Conservation (phyloP, 148 eudicot species). For the Selenicereus undatus region DNA sequence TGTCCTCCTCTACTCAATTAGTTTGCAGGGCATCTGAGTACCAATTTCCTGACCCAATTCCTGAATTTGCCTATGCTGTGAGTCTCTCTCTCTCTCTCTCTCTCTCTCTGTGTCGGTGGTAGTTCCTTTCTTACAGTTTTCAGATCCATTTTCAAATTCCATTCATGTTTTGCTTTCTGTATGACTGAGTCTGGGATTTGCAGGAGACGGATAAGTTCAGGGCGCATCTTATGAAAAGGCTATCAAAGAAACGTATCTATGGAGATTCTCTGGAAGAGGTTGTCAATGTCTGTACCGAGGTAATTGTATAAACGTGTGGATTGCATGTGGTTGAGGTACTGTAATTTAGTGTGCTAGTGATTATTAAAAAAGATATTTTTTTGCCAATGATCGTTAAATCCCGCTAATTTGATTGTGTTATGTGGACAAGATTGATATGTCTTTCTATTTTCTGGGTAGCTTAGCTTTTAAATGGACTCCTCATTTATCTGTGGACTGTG, state of each 20-base stretch:
- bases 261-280: conserved; percentile 76
- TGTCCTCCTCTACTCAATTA: conserved; percentile 12
- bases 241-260: conserved; percentile 59
- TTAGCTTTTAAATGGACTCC: not conserved
- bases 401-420: not conserved
- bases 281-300: conserved; percentile 76
- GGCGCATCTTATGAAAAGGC: conserved; percentile 46
- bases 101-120: not conserved
- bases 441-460: not conserved
- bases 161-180: not conserved
- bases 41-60: conserved; percentile 95
- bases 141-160: not conserved
- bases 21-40: conserved; percentile 78
- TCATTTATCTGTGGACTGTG: not conserved
- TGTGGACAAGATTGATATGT: not conserved
- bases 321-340: not conserved
- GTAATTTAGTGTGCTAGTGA: not conserved
- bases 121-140: not conserved
- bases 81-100: conserved; percentile 10
- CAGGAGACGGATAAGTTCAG: conserved; percentile 85
- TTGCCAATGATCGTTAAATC: not conserved
- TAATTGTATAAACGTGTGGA: conserved; percentile 13
- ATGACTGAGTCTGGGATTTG: conserved; percentile 6
- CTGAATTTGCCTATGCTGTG: conserved; percentile 85
- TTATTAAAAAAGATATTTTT: not conserved